Evolutionary conservation across 2,329 filamentous ascomycete species (phyloP), one percentile per base, ranked within the genome.

Genomic region (Stachybotrys elegans): DNA sequence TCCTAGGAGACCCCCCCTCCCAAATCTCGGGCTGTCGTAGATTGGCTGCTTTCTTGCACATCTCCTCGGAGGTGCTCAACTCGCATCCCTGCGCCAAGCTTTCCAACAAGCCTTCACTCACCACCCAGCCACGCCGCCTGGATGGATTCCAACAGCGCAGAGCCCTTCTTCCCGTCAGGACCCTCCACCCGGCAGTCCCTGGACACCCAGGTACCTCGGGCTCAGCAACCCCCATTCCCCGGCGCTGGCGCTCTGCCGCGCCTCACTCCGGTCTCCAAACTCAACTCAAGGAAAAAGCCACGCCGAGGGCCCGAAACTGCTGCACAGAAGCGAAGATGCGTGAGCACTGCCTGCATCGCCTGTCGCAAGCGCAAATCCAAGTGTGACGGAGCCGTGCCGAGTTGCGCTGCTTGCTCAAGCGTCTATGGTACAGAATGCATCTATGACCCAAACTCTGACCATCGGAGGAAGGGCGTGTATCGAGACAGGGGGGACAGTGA

Each of bases 391-490:
- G 91, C 90, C 44, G 75, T 87, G 5, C 92, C 92, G 6, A 91
- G 88, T 56, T 97, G 93, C 62, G 92, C 92, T 7, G 92, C 93
- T n/a, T 98, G 93, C 67, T 83, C 88, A 49, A 95, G 90, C 54
- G 92, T 97, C 43, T 97, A 98, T 61, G 80, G 82, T 48, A 93
- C 88, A 48, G 82, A 87, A 68, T 96, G 93, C 63, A 76, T 96
- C 52, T 97, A 97, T 72, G 92, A 97, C 60, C 92, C 91, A 4
- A 94, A 91, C 60, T 95, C 91, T 46, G 93, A 98, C 63, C 91
- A 96, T 63, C 86, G 93, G 40, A 84, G 93, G 41, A 97, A 97
- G 64, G 93, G 93, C 48, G 93, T 97, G 40, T 97, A 97, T 65
- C 91, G 92, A 59, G 90, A 95, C 66, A 93, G 95, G 64, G 81